A percentile compares a stretch with the other conserved stretches of the same genome.
phyloP scores from a whole-genome alignment of 1,284 basidiomycete species.

The Heliocybe sulcata region DNA sequence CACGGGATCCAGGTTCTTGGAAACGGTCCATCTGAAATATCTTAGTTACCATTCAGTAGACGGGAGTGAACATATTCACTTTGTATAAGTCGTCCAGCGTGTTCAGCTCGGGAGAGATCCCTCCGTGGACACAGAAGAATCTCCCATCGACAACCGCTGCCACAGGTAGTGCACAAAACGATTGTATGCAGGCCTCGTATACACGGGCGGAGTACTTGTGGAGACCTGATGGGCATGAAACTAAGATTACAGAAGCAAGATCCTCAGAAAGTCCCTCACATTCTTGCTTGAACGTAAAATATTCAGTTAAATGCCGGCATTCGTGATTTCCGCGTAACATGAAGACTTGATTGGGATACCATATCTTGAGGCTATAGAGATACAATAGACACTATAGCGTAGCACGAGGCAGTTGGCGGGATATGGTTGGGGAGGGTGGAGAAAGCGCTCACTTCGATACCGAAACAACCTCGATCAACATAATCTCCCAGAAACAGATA shows the following conservation, averaged over 20 bases:
- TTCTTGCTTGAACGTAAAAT: slow-evolving; percentile 96
- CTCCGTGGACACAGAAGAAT: slow-evolving; percentile 98
- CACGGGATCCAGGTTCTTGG: slow-evolving; percentile 89
- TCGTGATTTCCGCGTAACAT: slow-evolving; percentile 97
- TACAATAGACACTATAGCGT: slow-evolving; percentile 71
- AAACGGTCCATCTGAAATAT: slow-evolving; percentile 75
- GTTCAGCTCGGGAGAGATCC: slow-evolving; percentile 85
- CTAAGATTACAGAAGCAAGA: background rate
- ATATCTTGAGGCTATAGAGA: slow-evolving; percentile 90
- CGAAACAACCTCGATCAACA: slow-evolving; percentile 95
- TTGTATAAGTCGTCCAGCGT: slow-evolving; percentile 75
- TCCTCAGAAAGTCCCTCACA: slow-evolving; percentile 37
- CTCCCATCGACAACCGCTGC: slow-evolving; percentile 93
- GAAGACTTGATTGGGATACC: slow-evolving; percentile 86
- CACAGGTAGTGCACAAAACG: slow-evolving; percentile 89
- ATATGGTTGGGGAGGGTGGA: slow-evolving; percentile 7
- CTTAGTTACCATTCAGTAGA: slow-evolving; percentile 4
- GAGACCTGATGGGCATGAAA: slow-evolving; percentile 47
- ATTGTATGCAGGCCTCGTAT: slow-evolving; percentile 88
- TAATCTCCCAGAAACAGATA: slow-evolving; percentile 99
- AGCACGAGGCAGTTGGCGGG: background rate
- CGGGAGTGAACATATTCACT: slow-evolving; percentile 34
- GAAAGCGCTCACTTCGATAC: slow-evolving; percentile 69
- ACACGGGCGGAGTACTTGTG: slow-evolving; percentile 88
- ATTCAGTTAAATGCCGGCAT: slow-evolving; percentile 93